These are phyloP conservation scores for Psilocybe sp. DNA, from an alignment of 768 basidiomycete genomes.

Conservation along the genomic window DNA sequence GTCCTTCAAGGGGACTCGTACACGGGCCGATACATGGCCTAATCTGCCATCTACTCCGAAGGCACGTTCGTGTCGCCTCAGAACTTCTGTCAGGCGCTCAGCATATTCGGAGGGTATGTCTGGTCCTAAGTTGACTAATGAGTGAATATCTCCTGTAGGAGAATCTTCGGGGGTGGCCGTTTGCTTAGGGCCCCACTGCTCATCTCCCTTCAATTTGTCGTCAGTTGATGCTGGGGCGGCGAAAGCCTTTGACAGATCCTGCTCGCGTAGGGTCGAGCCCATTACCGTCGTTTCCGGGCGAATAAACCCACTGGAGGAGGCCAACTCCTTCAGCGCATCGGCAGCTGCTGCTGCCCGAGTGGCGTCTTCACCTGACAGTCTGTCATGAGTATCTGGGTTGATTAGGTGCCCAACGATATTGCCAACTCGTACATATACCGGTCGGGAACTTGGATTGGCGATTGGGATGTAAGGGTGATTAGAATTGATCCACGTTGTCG, in stretches of 20 bases:
- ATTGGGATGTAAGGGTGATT: constrained; percentile 1
- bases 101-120: not conserved
- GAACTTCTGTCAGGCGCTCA: constrained; percentile 11
- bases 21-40: not conserved
- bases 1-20: constrained; percentile 7
- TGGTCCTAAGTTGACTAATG: no score
- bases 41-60: constrained; percentile 7
- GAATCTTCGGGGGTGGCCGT: no score
- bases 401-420: constrained; percentile 9
- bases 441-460: constrained; percentile 1
- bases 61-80: not conserved
- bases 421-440: constrained; percentile 2
- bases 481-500: constrained; percentile 9
- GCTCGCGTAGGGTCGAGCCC: no score
- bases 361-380: not conserved
- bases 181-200: no score
- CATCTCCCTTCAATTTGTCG: no score
- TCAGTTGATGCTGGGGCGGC: no score
- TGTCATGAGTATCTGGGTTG: not conserved
- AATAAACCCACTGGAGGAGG: no score
- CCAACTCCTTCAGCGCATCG: no score
- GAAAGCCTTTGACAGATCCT: no score
- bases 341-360: not conserved
- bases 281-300: no score
- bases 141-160: no score